Evolutionary conservation across 2,329 filamentous ascomycete genomes (phyloP).

Genomic region (Penicillium italicum): DNA sequence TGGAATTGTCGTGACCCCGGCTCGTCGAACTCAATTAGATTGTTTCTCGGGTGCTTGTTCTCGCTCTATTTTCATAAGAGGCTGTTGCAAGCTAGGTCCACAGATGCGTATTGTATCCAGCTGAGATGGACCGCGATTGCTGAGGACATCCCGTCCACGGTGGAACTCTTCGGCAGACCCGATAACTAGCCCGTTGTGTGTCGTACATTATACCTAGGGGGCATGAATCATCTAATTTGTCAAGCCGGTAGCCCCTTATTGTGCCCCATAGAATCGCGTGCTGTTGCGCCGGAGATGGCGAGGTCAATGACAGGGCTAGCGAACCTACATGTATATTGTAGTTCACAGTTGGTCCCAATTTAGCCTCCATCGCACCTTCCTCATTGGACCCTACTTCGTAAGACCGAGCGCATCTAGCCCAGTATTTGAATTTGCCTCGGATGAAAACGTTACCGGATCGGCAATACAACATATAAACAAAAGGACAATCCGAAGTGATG

Average conservation of each 20-base stretch:
- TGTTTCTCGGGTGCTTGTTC: background rate
- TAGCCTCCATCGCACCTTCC: background rate
- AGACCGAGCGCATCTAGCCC: background rate
- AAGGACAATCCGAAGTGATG: conserved; percentile 23
- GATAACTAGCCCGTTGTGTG: background rate
- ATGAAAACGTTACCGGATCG: conserved; percentile 23
- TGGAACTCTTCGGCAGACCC: background rate
- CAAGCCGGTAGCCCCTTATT: background rate
- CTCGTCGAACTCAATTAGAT: conserved; percentile 17
- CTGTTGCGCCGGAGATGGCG: background rate
- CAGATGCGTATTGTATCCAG: background rate
- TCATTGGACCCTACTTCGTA: background rate
- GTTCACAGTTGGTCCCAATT: background rate
- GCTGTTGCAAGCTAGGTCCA: background rate
- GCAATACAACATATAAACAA: conserved; percentile 28
- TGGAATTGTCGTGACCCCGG: background rate
- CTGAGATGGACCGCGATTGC: background rate
- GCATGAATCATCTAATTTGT: conserved; percentile 1
- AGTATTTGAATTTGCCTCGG: conserved; percentile 1
- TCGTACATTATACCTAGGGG: background rate
- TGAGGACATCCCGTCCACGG: background rate
- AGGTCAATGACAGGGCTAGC: conserved; percentile 4
- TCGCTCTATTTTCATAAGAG: background rate
- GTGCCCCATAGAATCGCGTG: conserved; percentile 11
- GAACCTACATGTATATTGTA: background rate